Base-by-base conservation (phyloP, 2,329 filamentous ascomycete species). In the Trichoderma aggressivum region DNA sequence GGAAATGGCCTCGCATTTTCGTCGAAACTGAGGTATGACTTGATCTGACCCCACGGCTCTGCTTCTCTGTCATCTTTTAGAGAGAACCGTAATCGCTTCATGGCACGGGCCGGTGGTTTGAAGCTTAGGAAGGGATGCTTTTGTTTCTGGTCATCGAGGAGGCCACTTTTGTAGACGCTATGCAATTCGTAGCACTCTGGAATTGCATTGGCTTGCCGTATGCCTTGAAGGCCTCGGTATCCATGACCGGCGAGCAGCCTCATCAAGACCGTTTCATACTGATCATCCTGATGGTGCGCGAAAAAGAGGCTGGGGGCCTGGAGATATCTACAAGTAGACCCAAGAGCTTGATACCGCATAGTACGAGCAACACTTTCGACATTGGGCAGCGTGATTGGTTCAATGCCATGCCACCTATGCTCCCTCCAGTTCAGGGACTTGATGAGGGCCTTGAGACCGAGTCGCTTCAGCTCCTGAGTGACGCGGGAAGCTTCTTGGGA, bases 231-330 rank as follows among this genome's bases (percentile, higher is more conserved):
- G 0, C 93, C 94, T n/a, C 86, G 83, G n/a, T 88, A 87, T 3
- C 87, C 83, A 76, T 93, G 91, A 0, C 91, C 90, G 3, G 85
- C 84, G 10, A 91, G 81, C 43, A 98, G 80, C 55, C 96, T 88
- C 90, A 94, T 92, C 62, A 98, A 81, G 5, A 97, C 86, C 0
- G 94, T 98, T 82, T 99, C 96, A 70, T 94, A 92, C 77, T 96
- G 93, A 77, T 99, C 96, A 77, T 98, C 94, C 73, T 87, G 85
- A 79, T 99, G 96, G 78, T 99, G 96, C 5, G 91, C 96, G 32
- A 97, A 83, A 50, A 98, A 86, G 2, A 98, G 79, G 24, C 88
- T 87, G 5, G 80, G 81, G 5, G 92, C 87, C 0, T 82, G 78
- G 7, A 82, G 75, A 1, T 82, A 78, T 18, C 80, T 80, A 78